Conservation (phyloP, 495 filamentous ascomycete genomes). For the Penicillium herquei region DNA sequence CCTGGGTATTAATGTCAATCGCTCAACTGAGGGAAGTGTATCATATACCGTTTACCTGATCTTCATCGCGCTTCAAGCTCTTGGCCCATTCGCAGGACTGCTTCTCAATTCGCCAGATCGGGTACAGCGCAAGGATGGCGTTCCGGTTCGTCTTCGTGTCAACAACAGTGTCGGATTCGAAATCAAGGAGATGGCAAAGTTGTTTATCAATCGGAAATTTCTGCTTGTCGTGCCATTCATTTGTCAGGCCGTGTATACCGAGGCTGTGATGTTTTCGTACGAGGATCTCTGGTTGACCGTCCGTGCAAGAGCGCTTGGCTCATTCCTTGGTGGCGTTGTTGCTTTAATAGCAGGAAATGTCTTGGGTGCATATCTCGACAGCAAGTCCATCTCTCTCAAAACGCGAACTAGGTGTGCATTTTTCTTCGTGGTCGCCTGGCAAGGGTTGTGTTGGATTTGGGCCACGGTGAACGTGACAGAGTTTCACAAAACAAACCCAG, state of each 20-base stretch:
- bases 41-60: conserved; percentile 59
- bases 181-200: conserved; percentile 47
- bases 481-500: conserved; percentile 48
- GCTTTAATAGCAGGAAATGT: conserved; percentile 57
- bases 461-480: conserved; percentile 54
- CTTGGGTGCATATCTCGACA: conserved; percentile 56
- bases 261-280: conserved; percentile 65
- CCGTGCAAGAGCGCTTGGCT: conserved; percentile 59
- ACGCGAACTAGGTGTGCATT: conserved; percentile 44
- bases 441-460: conserved; percentile 65
- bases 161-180: conserved; percentile 46
- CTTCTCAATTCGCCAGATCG: conserved; percentile 50
- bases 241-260: conserved; percentile 58
- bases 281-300: conserved; percentile 60
- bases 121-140: conserved; percentile 57
- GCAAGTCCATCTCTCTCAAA: conserved; percentile 46
- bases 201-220: conserved; percentile 53
- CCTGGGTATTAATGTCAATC: conserved; percentile 56
- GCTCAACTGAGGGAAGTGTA: conserved; percentile 54
- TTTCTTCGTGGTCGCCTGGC: conserved; percentile 45
- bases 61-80: conserved; percentile 61
- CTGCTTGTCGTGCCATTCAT: conserved; percentile 59
- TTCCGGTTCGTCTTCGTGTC: conserved; percentile 50
- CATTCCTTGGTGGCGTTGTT: conserved; percentile 59
- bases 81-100: conserved; percentile 54